These are phyloP conservation scores for Fusarium lyarnte DNA, from an alignment of 2,329 filamentous ascomycete species.

Conservation along the genomic window DNA sequence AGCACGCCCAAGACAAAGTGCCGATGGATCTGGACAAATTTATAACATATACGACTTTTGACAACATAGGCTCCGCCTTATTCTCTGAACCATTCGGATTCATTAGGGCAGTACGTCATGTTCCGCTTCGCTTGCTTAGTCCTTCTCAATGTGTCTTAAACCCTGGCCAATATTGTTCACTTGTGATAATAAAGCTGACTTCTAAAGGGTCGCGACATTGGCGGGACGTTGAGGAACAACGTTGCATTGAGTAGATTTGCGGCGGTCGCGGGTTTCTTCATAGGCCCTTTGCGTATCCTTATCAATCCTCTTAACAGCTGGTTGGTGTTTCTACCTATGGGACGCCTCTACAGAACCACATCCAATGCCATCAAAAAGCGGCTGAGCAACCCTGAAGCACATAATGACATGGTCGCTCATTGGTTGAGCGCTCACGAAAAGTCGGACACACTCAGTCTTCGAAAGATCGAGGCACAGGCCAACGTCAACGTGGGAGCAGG, in stretches of 20 bases:
- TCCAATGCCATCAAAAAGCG: constrained; percentile 39
- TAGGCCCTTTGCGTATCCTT: constrained; percentile 35
- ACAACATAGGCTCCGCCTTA: constrained; percentile 12
- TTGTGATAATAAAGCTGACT: neutral
- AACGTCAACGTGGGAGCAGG: constrained; percentile 12
- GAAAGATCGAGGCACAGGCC: constrained; percentile 14
- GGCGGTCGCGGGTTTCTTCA: constrained; percentile 39
- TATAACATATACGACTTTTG: constrained; percentile 19
- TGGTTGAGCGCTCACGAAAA: constrained; percentile 37
- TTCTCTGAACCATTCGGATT: constrained; percentile 32
- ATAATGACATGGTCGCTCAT: constrained; percentile 40
- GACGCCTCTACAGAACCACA: constrained; percentile 41
- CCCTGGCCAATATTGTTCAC: too few species aligned
- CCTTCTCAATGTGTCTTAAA: too few species aligned
- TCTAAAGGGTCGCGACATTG: constrained; percentile 40
- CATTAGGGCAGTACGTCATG: neutral
- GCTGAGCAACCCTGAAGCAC: constrained; percentile 33
- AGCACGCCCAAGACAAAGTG: neutral
- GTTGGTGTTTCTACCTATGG: constrained; percentile 42
- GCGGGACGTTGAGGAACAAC: constrained; percentile 43
- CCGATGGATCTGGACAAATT: constrained; percentile 20
- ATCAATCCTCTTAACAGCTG: constrained; percentile 44
- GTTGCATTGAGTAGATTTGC: constrained; percentile 28
- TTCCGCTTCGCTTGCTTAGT: neutral
- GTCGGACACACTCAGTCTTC: constrained; percentile 23